Evolutionary conservation across 2,329 filamentous ascomycete genomes (phyloP).

Genomic region (Ceratocystis ficicola): DNA sequence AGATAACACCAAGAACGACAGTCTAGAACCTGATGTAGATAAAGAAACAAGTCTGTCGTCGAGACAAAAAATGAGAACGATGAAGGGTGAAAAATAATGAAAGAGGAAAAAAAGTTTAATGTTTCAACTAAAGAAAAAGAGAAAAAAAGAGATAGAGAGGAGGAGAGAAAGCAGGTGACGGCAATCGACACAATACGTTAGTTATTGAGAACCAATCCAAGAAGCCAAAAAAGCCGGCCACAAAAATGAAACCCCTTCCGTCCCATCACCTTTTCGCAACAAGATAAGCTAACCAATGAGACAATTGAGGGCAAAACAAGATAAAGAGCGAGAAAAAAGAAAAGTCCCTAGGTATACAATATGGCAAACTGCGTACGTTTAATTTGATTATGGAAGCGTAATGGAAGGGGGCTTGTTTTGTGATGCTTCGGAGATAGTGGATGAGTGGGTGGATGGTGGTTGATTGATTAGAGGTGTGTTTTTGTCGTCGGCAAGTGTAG

Average conservation of each 20-base stretch:
- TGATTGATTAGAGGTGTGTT: background rate
- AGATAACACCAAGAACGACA: conserved; percentile 9
- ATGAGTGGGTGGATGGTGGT: background rate
- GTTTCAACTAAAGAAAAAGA: conserved; percentile 17
- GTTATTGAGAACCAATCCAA: conserved; percentile 1
- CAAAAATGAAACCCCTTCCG: background rate
- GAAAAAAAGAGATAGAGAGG: conserved; percentile 10
- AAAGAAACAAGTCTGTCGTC: background rate
- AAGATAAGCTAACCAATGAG: conserved; percentile 3
- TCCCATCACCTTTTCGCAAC: background rate
- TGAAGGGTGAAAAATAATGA: conserved; percentile 18
- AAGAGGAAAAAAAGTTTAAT: conserved; percentile 16
- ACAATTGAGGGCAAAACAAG: background rate
- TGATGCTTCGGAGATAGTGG: background rate
- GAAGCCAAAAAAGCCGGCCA: background rate
- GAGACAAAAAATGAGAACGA: conserved; percentile 6
- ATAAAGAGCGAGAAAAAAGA: background rate
- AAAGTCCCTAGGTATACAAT: conserved; percentile 6
- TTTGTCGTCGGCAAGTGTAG: background rate
- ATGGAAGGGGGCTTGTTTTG: background rate
- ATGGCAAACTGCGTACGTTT: conserved; percentile 4
- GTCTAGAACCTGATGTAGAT: background rate
- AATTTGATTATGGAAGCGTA: background rate
- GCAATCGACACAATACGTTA: no score
- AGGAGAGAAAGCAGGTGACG: conserved; percentile 12